Base-by-base conservation (phyloP, 805 yeast genomes). In the Candida anglica region DNA sequence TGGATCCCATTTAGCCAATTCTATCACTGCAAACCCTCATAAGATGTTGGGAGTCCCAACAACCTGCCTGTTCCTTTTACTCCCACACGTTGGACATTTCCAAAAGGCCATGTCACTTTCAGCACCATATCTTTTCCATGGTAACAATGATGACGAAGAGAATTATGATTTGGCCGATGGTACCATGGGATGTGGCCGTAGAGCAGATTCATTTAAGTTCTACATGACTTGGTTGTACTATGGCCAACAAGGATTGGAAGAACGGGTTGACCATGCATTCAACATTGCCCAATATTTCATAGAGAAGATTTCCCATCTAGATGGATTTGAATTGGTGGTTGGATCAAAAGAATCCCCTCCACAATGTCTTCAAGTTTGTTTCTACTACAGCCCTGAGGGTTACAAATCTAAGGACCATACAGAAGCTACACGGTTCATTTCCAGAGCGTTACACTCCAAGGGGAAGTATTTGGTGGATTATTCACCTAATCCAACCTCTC, bases 151-250 rank as follows among this genome's bases (percentile, higher is more conserved):
- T 9, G 71, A 61, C 26, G 74, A 65, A 3, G 82, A 73, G 17
- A 77, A 74, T 54, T 82, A 66, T 49, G 95, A 86, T 46, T 70
- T 86, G 36, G 95, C 91, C 1, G 91, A 84, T 53, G 94, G 93
- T 10, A 86, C 95, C 2, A 80, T 86, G 89, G 95, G 94, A 6
- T 86, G 95, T 53, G 95, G 95, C 10, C 74, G 95, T 45, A 71
- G 95, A 35, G 78, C 93, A 0, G 95, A 86, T 54, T 75, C 91
- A 3, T 62, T 86, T 54, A 86, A 86, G 58, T 67, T 86, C 48
- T 86, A 81, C 53, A 54, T 86, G 52, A 78, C 84, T 1, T 86
- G 95, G 95, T 63, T 80, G 38, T 86, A 81, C 65, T 86, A 80
- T 47, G 95, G 95, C 3, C 56, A 63, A 3, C 46, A 56, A 23